phyloP scores from a whole-genome alignment of 139 green algal genomes.

The Zygnema circumcarinatum region DNA sequence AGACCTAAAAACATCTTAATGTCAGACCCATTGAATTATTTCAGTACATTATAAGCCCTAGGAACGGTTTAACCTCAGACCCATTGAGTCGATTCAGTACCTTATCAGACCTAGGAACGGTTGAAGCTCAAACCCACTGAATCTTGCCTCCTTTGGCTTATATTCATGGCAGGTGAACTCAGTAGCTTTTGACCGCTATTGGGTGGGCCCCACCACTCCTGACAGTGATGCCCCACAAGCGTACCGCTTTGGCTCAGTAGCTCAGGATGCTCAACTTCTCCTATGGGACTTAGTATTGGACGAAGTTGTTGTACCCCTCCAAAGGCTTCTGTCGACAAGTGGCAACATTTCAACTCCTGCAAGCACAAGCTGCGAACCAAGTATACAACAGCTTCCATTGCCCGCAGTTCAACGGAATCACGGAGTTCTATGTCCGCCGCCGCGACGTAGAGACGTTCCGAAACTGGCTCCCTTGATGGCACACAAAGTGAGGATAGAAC shows the following conservation, averaged over 20 bases:
- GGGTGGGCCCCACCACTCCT: constrained; percentile 29
- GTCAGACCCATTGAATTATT: too few relatives aligned
- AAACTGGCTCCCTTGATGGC: constrained; percentile 68
- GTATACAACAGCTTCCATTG: neutral
- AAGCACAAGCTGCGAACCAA: neutral
- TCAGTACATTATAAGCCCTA: too few relatives aligned
- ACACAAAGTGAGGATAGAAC: constrained; percentile 57
- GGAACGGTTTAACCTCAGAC: too few relatives aligned
- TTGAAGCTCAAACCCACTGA: too few relatives aligned
- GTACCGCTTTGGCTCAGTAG: constrained; percentile 80
- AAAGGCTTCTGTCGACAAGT: neutral
- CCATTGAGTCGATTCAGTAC: too few relatives aligned
- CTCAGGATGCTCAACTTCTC: constrained; percentile 75
- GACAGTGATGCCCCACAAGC: constrained; percentile 8
- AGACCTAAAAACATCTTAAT: too few relatives aligned
- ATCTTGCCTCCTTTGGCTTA: too few relatives aligned
- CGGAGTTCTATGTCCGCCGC: constrained; percentile 65
- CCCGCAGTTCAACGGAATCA: neutral
- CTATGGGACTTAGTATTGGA: constrained; percentile 84
- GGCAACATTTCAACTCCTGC: neutral
- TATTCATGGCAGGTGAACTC: constrained; percentile 61
- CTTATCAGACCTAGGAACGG: too few relatives aligned
- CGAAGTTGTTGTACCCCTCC: constrained; percentile 58
- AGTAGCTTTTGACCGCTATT: constrained; percentile 79
- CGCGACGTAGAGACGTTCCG: constrained; percentile 70